Evolutionary conservation across 202 grass and related monocot species (phyloP).

Genomic region (Dendrocalamus latiflorus): DNA sequence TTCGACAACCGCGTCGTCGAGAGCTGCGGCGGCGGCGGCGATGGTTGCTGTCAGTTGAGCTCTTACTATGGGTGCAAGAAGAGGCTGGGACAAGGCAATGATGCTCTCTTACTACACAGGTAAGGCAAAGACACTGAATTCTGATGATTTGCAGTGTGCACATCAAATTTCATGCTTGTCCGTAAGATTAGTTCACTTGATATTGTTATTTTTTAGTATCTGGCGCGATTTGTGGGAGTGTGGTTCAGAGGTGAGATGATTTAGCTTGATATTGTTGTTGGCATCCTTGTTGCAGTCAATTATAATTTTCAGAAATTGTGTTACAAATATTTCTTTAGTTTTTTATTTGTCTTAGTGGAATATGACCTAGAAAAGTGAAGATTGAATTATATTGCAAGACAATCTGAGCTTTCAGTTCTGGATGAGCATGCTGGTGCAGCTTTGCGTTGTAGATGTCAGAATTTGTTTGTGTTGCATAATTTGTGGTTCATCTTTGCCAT

Average conservation of each 20-base stretch:
- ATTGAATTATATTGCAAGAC: too few relatives aligned
- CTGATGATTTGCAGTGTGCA: not conserved
- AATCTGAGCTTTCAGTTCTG: too few relatives aligned
- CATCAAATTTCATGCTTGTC: not conserved
- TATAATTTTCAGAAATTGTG: too few relatives aligned
- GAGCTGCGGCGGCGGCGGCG: not conserved
- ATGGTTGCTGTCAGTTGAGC: constrained; percentile 34
- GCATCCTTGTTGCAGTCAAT: too few relatives aligned
- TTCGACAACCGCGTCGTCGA: constrained; percentile 49
- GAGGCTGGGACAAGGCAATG: constrained; percentile 21
- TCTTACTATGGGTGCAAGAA: constrained; percentile 50
- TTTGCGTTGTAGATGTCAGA: too few relatives aligned
- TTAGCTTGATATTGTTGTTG: too few relatives aligned
- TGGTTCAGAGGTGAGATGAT: not conserved
- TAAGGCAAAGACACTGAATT: not conserved
- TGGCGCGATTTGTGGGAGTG: not conserved
- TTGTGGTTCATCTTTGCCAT: too few relatives aligned
- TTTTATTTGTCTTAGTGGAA: too few relatives aligned
- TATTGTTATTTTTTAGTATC: not conserved
- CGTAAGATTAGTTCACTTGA: not conserved
- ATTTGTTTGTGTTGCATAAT: too few relatives aligned
- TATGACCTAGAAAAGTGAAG: too few relatives aligned
- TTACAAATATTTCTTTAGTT: too few relatives aligned
- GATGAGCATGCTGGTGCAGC: too few relatives aligned
- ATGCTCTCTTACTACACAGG: constrained; percentile 11